Base-by-base conservation (phyloP, 352 stramenopile genomes). In the Phytophthora brassicae region DNA sequence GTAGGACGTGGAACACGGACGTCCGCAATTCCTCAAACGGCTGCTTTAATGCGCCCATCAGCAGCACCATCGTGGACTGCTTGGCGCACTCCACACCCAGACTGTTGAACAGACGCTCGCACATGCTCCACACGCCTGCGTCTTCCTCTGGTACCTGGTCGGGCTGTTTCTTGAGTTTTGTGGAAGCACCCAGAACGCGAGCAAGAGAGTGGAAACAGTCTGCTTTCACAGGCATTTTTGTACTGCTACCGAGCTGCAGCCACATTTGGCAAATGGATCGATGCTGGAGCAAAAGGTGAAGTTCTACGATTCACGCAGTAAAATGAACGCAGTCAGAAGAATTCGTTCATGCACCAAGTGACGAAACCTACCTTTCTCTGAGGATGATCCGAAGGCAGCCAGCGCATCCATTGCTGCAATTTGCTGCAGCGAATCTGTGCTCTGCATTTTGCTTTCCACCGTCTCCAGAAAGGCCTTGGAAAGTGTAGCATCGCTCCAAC, bases 391-490 rank as follows among this genome's bases (percentile, higher is more conserved):
- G 51, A 94, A 95, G 2, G 81, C 84, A 55, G 83, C 83, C 28
- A 94, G 68, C 7, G 83, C 85, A 42, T 95, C 87, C 84, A 93
- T 93, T 9, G 81, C 87, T 26, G 87, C 87, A 51, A 95, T 92
- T 44, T 92, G 79, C 62, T 95, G 72, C 8, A 90, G 68, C 16
- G 73, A 60, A 22, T 94, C 82, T 0, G 58, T 55, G 38, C 70
- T 85, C 59, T 92, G 74, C 22, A 94, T 66, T 56, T 92, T 90
- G 26, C 55, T 63, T 46, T 91, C 77, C 29, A 94, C 75, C 3
- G 83, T 89, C 44, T 72, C 74, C n/a, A 95, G 51, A 28, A 95
- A 95, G 6, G 79, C 79, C 51, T 90, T 90, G 0, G 81, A 89
- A 9, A 93, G 70, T 43, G 82, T 79, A 16, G 77, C 72, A 61